Evolutionary conservation across 305 asterid genomes (phyloP).

Genomic region (Stenogyne calaminthoides): DNA sequence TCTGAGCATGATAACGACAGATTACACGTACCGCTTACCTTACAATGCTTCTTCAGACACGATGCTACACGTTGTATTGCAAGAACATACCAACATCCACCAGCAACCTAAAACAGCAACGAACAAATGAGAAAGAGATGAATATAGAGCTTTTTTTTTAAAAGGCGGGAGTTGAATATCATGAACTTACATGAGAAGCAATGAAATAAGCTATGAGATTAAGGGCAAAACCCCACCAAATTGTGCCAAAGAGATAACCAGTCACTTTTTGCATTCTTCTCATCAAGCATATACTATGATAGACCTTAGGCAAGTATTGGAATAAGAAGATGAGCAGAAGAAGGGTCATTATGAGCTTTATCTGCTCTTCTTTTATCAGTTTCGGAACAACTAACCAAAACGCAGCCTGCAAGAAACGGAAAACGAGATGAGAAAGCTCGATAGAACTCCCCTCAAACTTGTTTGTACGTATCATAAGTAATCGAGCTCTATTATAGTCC

Average conservation of each 20-base stretch:
- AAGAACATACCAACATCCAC: slow-evolving; percentile 98
- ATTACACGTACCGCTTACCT: slow-evolving; percentile 44
- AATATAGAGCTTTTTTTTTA: background rate
- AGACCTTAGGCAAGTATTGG: slow-evolving; percentile 86
- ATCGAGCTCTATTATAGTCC: background rate
- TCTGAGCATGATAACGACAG: slow-evolving; percentile 72
- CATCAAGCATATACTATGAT: slow-evolving; percentile 72
- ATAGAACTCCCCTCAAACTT: background rate
- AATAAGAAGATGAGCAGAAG: slow-evolving; percentile 76
- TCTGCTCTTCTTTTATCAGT: slow-evolving; percentile 64
- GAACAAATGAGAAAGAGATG: background rate
- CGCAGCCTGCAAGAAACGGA: slow-evolving; percentile 47
- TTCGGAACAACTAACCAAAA: slow-evolving; percentile 82
- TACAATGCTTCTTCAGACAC: slow-evolving; percentile 79
- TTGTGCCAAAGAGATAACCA: slow-evolving; percentile 85
- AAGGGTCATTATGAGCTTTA: slow-evolving; percentile 75
- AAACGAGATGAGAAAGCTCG: background rate
- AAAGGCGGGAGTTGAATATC: background rate
- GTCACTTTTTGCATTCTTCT: slow-evolving; percentile 86
- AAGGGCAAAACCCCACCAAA: slow-evolving; percentile 97
- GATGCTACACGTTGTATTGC: slow-evolving; percentile 86
- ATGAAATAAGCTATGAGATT: slow-evolving; percentile 95
- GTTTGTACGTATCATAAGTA: background rate
- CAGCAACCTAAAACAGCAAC: slow-evolving; percentile 62
- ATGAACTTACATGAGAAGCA: slow-evolving; percentile 81